Evolutionary conservation across 2,329 filamentous ascomycete genomes (phyloP), one percentile per base, ranked within the genome.

Genomic region (Alternaria incomplexa): DNA sequence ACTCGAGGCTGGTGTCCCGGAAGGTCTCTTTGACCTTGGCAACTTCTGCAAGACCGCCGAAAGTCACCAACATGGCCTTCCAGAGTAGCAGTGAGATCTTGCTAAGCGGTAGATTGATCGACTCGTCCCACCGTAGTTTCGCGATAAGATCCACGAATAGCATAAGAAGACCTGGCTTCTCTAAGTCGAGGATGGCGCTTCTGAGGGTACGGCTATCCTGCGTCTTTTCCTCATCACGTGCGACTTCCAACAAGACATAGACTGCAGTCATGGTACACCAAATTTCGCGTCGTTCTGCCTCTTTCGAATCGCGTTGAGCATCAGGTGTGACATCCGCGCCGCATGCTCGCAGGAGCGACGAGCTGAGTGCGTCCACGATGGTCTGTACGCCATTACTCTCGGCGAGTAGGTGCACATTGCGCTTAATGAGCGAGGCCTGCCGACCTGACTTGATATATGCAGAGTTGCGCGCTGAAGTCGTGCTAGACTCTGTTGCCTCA

Each of bases 11-110:
- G 5, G 79, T 71, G 68, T 93, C 89, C 56, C 86, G 86, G 30
- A 94, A 89, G 3, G 88, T 89, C 64, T 85, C 84, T 79, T 97
- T 98, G 32, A 93, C 87, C 61, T 88, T 85, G 28, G 90, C 87
- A 17, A 97, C 86, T 66, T 93, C 90, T 56, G 88, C 80, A 40
- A 89, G 89, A 44, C 93, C 92, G 25, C 96, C 96, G 77, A 98
- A 96, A 1, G 91, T 86, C 3, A 98, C 86, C 15, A 98, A 83
- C 9, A 97, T 88, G 0, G 92, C 90, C 81, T 99, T 99, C 95
- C 96, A 98, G 52, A 96, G 88, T 2, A 98, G 83, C 8, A 97
- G 83, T 57, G 97, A 89, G 44, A 96, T 61, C 61, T 81, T 82
- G 17, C 66, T 76, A 68, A 80, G 79, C 22, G 84, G 91, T 83